Base-by-base conservation (phyloP, 208 protist genomes). In the Leishmania braziliensis region DNA sequence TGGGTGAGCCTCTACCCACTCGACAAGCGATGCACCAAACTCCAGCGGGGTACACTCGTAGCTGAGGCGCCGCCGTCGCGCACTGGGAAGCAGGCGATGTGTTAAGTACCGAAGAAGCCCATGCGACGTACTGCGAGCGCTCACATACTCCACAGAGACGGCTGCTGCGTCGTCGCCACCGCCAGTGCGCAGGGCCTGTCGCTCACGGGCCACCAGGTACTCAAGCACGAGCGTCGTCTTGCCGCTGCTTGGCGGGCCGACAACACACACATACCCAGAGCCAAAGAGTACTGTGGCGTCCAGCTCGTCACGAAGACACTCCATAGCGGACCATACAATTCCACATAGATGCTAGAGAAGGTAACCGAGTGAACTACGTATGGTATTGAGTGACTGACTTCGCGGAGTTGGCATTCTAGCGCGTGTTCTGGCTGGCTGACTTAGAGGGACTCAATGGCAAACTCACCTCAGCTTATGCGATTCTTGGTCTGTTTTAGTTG, bases 201-300 rank as follows among this genome's bases (percentile, higher is more conserved):
- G 69, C 69, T 94, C 92, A 48, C 92, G 88, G 60, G 85, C 75
- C n/a, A 87, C 84, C 26, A 95, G 78, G 80, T 93, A 91, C 46
- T 89, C 69, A 10, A 97, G 76, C 16, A 96, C 79, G 16, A 87
- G 72, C 0, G 86, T 90, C 23, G 94, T 95, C 82, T 97, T 97
- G 56, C 94, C 94, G 71, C 92, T 90, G 77, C 91, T 88, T 8
- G 91, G 92, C 2, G 94, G 94, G 0, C 94, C 94, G 9, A 88
- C 88, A 20, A 97, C 82, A 77, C 84, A 91, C 26, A 97, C 87
- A 51, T 89, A 95, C 8, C 94, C 94, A 8, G 94, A 96, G 29
- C 94, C 94, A 70, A 91, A 92, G 66, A 89, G 81, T 14, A 95
- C 80, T 48, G 90, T 93, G 5, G 93, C 89, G 68, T 97, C 90